These are phyloP conservation scores for Mayamaea pseudoterrestris DNA, from an alignment of 108 stramenopile genomes.

Conservation along the genomic window DNA sequence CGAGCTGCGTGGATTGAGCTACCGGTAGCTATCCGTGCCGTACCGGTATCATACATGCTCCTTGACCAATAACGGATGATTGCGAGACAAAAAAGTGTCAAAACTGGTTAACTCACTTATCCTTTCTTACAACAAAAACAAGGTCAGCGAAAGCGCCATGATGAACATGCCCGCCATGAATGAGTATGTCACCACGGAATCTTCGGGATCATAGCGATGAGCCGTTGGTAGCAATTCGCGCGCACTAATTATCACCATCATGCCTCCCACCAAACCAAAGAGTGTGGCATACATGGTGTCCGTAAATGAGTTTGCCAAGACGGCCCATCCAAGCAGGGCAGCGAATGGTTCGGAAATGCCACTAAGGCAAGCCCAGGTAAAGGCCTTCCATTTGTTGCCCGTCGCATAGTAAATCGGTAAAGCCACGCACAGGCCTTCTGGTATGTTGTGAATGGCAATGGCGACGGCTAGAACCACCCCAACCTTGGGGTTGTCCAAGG, in stretches of 20 bases:
- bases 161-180: conserved; percentile 81
- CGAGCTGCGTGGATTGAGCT: no score
- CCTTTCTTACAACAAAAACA: conserved; percentile 54
- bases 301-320: conserved; percentile 40
- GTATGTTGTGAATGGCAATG: conserved; percentile 72
- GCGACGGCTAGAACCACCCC: conserved; percentile 40
- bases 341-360: conserved; percentile 72
- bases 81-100: no score
- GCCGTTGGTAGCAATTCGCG: conserved; percentile 91
- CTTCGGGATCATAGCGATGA: conserved; percentile 84
- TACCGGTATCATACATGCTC: no score
- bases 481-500: conserved; percentile 41
- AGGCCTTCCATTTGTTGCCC: conserved; percentile 67
- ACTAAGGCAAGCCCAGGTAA: conserved; percentile 56
- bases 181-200: conserved; percentile 72
- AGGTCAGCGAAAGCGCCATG: conserved; percentile 82
- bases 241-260: conserved; percentile 83
- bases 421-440: conserved; percentile 77
- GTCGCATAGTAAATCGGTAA: conserved; percentile 88
- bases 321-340: conserved; percentile 62
- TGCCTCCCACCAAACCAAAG: conserved; percentile 81
- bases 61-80: no score
- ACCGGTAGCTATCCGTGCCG: no score
- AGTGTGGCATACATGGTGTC: conserved; percentile 50
- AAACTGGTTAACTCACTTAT: no score